Evolutionary conservation across 192 early-diverging fungal genomes (phyloP), one percentile per base, ranked within the genome.

Genomic region (Podila horticola): DNA sequence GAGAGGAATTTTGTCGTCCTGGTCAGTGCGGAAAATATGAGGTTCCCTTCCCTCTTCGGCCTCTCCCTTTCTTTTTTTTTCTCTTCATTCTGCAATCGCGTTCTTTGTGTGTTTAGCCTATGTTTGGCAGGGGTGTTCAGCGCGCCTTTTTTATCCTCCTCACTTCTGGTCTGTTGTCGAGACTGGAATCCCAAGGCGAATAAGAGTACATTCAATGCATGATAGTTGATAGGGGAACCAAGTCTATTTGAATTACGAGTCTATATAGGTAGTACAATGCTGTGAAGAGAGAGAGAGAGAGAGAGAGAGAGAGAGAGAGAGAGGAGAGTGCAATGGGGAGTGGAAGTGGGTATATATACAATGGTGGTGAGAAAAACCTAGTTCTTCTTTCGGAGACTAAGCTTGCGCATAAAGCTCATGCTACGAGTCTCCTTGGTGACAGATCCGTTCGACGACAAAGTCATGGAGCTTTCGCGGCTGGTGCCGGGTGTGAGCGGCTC

Each of bases 371-470:
- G 19, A 38, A 28, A 12, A 12, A 17, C 26, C 15, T 67, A 11
- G n/a, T 36, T 29, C 49, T 69, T 76, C 64, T 61, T 76, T 52
- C 64, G 63, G 5, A 67, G 29, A 22, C 70, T 72, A 17, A 79
- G 30, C 45, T 68, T 79, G 33, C 52, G 64, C 29, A 79, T 68
- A 58, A 79, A 72, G 34, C 51, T 52, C 60, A 67, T 13, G n/a
- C 69, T 65, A 24, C 70, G 65, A 51, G n/a, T 51, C 12, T 41
- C 49, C 33, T 66, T 67, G 2, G 38, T 28, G 10, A 20, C 3
- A 17, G 22, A 31, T 33, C 12, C 9, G 24, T 28, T 31, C 17
- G 24, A 29, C 48, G 19, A 36, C 36, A 31, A 2, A 10, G 28
- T 30, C 52, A 50, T 57, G 33, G 19, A 65, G 26, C 38, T 26